Conservation (phyloP, 345 rosid species). For the Melastoma malabathricum region DNA sequence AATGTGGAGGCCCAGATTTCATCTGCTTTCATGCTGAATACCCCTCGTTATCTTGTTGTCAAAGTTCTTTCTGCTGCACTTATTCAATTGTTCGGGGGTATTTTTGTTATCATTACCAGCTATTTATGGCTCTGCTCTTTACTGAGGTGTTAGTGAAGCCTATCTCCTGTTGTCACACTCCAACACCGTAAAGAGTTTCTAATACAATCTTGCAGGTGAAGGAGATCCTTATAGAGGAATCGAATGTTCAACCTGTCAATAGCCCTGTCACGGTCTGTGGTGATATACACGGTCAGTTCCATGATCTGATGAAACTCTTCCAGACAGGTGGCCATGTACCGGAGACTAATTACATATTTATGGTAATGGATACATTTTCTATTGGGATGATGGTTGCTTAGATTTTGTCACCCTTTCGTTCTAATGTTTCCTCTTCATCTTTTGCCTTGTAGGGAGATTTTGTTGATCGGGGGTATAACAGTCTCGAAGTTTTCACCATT, state of each 20-base stretch:
- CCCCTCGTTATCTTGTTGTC: too few species aligned
- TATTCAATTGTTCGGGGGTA: too few species aligned
- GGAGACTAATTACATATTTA: constrained; percentile 94
- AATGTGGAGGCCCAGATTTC: too few species aligned
- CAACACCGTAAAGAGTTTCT: neutral
- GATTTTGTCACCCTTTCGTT: neutral
- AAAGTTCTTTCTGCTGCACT: too few species aligned
- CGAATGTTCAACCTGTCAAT: constrained; percentile 99
- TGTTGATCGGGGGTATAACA: constrained; percentile 92
- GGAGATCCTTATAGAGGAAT: constrained; percentile 93
- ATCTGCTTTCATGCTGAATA: too few species aligned
- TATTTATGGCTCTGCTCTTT: too few species aligned
- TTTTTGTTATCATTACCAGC: too few species aligned
- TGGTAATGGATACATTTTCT: constrained; percentile 31
- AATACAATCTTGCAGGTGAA: constrained; percentile 45
- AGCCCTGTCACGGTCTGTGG: constrained; percentile 99
- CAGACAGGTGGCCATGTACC: constrained; percentile 99
- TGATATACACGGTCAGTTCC: constrained; percentile 99
- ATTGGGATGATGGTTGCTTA: neutral
- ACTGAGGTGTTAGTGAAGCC: too few species aligned
- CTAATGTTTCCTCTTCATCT: constrained; percentile 1
- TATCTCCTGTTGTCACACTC: too few species aligned
- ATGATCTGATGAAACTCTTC: constrained; percentile 97
- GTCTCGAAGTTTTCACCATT: constrained; percentile 93
- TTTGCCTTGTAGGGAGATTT: constrained; percentile 54